Conservation (phyloP, 1,284 basidiomycete genomes). For the Phylloboletellus chloephorus region DNA sequence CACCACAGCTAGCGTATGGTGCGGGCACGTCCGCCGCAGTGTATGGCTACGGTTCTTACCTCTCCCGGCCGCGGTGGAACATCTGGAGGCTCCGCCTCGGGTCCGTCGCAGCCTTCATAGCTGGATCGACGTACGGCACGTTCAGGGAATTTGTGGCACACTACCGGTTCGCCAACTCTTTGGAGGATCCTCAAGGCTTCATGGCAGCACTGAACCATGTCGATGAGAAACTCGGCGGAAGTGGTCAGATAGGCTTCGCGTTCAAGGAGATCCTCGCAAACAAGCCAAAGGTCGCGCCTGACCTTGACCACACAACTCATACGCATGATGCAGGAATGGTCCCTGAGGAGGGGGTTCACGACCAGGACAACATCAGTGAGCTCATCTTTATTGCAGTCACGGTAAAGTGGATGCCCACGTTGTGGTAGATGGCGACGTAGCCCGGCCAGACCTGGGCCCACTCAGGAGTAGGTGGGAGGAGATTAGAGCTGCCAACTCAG, state of each 20-base stretch:
- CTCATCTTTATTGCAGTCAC: conserved; percentile 1
- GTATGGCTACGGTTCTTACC: conserved; percentile 27
- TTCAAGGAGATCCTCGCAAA: conserved; percentile 19
- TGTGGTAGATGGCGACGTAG: conserved; percentile 8
- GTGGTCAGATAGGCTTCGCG: conserved; percentile 23
- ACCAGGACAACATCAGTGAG: conserved; percentile 13
- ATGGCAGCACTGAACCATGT: conserved; percentile 38
- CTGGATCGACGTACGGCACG: conserved; percentile 30
- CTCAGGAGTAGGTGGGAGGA: conserved; percentile 53
- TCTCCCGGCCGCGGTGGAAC: conserved; percentile 29
- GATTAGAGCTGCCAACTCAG: conserved; percentile 52
- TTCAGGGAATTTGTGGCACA: conserved; percentile 42
- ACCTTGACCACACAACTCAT: conserved; percentile 7
- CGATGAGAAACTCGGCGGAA: conserved; percentile 30
- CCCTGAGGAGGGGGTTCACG: conserved; percentile 21
- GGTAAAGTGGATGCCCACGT: conserved; percentile 1
- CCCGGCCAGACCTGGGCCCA: conserved; percentile 15
- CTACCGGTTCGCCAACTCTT: conserved; percentile 41
- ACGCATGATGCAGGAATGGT: conserved; percentile 8
- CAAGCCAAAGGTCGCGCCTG: conserved; percentile 13
- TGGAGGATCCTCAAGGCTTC: conserved; percentile 44
- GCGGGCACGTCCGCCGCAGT: conserved; percentile 23
- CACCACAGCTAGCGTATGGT: conserved; percentile 26
- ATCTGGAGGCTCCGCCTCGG: conserved; percentile 22
- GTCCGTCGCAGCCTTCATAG: conserved; percentile 23